Evolutionary conservation across 306 rosid genomes (phyloP), one percentile per base, ranked within the genome.

Genomic region (Trichosanthes truncata): DNA sequence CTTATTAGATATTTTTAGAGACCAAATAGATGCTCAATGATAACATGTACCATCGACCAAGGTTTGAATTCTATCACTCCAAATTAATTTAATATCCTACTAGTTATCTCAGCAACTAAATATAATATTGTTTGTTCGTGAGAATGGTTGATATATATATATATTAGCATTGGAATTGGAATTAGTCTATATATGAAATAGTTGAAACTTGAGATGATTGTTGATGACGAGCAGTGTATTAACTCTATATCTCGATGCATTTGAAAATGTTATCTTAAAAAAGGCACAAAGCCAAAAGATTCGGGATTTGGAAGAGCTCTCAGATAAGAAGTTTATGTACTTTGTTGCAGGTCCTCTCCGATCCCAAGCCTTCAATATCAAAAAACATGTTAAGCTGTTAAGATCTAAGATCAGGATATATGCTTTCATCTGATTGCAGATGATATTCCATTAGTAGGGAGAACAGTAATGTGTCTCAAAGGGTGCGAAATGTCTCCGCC

Each of bases 401-500:
- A 3, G 78, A 74, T 29, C 63, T 74, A 49, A 69, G 12, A 51
- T 74, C 48, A 74, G 4, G 4, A 33, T 49, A 1, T 29, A 29
- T 29, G 46, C 18, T 31, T 49, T 52, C 62, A 74, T 74, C 78
- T 74, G 41, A 49, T 25, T 17, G 62, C 41, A 74, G 78, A 29
- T 8, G 29, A 23, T 1, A 17, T 17, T 49, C 60, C 78, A 3
- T 87, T 80, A 6, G 90, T 79, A 48, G 97, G 91, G 67, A 89
- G 84, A 3, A 93, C 95, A 1, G 90, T 91, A 6, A 91, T 93
- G 65, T 93, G 95, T 77, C 82, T 90, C 3, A 91, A 80, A 21
- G 98, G 98, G 36, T 88, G 82, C 0, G 93, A 77, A 17, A 85
- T 78, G 55, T 87, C 96, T 1, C 89, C 89, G 61, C 93, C 91